phyloP scores from a whole-genome alignment of 768 basidiomycete species.

The Symmetrospora coprosmae region DNA sequence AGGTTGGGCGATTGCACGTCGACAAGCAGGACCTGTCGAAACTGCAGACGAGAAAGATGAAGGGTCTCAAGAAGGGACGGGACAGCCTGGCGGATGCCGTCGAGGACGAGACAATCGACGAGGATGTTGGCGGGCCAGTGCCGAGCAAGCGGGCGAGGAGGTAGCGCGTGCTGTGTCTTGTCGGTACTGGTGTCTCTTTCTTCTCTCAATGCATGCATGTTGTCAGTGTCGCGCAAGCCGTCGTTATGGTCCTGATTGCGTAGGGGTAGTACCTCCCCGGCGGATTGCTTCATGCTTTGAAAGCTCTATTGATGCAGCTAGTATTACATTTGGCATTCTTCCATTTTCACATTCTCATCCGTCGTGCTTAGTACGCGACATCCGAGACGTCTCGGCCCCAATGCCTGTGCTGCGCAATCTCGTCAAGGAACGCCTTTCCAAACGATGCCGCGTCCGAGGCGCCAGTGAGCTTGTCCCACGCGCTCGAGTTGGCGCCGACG shows the following conservation, averaged over 20 bases:
- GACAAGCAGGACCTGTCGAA: slow-evolving; percentile 72
- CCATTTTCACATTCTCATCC: no score
- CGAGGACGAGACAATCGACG: slow-evolving; percentile 5
- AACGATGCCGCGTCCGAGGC: slow-evolving; percentile 32
- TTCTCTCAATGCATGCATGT: no score
- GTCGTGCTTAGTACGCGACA: neutral
- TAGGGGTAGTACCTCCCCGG: no score
- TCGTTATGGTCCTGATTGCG: no score
- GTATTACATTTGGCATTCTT: no score
- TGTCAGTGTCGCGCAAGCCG: no score
- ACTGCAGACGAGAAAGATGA: slow-evolving; percentile 91
- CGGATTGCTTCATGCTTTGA: no score
- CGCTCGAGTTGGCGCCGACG: slow-evolving; percentile 16
- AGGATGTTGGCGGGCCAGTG: no score
- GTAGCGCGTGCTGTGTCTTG: no score
- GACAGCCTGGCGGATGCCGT: neutral
- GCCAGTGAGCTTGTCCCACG: slow-evolving; percentile 27
- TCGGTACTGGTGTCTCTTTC: no score
- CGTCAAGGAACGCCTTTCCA: slow-evolving; percentile 35
- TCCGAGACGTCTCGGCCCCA: slow-evolving; percentile 18
- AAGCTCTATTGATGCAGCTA: no score
- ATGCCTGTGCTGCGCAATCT: slow-evolving; percentile 36
- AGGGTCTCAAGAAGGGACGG: slow-evolving; percentile 52
- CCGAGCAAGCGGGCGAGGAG: no score
- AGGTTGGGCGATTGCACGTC: slow-evolving; percentile 77